Evolutionary conservation across 495 filamentous ascomycete genomes (phyloP), one percentile per base, ranked within the genome.

Genomic region (Pseudomonodictys pantanalensis): DNA sequence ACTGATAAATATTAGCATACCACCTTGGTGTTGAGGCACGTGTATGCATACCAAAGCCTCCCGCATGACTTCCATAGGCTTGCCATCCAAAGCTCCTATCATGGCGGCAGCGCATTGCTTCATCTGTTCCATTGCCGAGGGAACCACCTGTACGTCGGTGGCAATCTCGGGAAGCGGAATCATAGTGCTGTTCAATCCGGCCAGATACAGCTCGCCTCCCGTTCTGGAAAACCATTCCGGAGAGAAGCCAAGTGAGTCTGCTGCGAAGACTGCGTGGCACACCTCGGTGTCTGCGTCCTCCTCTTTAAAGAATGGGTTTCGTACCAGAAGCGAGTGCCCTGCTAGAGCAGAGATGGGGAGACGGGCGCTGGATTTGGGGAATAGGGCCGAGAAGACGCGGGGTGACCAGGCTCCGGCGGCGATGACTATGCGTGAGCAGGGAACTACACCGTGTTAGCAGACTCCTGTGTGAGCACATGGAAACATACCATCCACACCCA

Each of bases 211-310:
- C 47, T 90, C 80, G 0, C 80, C 58, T 2, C 59, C 59, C 2
- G 79, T 57, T 5, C 89, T 77, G 2, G 82, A 83, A 70, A 90
- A 91, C 7, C 90, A 74, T 72, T 93, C 89, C 0, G 89, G 89
- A 9, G 81, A 82, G 71, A 85, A 90, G 0, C 78, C 82, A 24
- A 72, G 73, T 3, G 43, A 52, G 60, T 75, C 75, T 2, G 82
- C 82, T 0, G 85, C 85, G 72, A 89, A 92, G 3, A 92, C 70
- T 1, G 89, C 86, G 67, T 91, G 84, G 67, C 87, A 90, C 15
- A 65, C 54, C 9, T 73, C 72, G 0, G 59, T 32, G 41, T 73
- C 67, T 12, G 61, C 56, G 15, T 70, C 67, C 33, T 10, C 69
- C 60, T 5, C 4, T 12, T 69, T 77, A 82, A 81, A 85, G 18